Conservation (phyloP, 371 early-diverging fungal genomes). For the Amoeboradix gromovi region DNA sequence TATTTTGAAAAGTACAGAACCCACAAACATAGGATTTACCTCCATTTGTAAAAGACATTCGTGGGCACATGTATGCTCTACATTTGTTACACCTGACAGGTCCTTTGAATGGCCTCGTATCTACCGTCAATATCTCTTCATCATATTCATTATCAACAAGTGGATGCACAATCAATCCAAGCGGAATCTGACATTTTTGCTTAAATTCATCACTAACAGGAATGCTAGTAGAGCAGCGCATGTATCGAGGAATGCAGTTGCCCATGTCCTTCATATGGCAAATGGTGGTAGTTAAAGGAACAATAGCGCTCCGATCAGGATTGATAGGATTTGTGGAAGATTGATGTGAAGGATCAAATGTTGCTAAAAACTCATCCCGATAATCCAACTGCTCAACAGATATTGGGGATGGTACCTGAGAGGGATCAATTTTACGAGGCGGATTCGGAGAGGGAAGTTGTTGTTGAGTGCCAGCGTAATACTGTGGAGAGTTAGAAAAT, state of each 20-base stretch:
- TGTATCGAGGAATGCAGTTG: conserved; percentile 68
- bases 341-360: conserved; percentile 30
- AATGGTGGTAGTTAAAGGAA: not conserved
- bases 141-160: conserved; percentile 61
- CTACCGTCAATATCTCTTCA: too few species aligned
- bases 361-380: conserved; percentile 21
- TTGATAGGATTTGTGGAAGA: conserved; percentile 40
- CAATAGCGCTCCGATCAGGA: conserved; percentile 23
- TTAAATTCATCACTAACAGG: conserved; percentile 47
- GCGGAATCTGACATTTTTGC: conserved; percentile 37
- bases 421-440: conserved; percentile 45
- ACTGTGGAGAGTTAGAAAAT: too few species aligned
- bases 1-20: conserved; percentile 2
- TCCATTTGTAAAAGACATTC: conserved; percentile 49
- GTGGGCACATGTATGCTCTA: conserved; percentile 72
- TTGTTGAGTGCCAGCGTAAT: too few species aligned
- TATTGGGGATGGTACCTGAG: conserved; percentile 69
- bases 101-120: too few species aligned
- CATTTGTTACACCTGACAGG: conserved; percentile 73
- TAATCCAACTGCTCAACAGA: conserved; percentile 48
- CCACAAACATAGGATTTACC: conserved; percentile 16
- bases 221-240: conserved; percentile 55
- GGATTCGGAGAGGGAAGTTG: not conserved
- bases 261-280: conserved; percentile 14
- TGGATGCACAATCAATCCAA: conserved; percentile 70